These are phyloP conservation scores for Neopestalotiopsis sp. DNA, from an alignment of 2,329 filamentous ascomycete genomes.

Conservation along the genomic window DNA sequence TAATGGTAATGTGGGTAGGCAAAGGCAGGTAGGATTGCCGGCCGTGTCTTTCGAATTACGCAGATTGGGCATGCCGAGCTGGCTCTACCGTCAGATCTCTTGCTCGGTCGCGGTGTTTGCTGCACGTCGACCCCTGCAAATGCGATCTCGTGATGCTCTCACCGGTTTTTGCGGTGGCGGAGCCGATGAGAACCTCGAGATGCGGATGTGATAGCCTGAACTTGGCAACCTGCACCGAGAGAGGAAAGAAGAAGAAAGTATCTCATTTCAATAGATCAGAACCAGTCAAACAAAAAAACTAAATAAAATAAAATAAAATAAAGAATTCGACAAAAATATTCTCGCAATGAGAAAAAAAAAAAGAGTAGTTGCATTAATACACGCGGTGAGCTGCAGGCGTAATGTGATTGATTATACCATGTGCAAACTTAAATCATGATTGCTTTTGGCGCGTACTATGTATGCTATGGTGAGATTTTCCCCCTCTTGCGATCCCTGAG, in stretches of 20 bases:
- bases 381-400: not conserved
- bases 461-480: not conserved
- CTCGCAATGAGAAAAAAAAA: not conserved
- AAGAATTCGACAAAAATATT: not conserved
- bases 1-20: not conserved
- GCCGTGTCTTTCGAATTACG: not conserved
- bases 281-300: not conserved
- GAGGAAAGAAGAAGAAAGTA: not conserved
- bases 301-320: too few species aligned
- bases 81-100: not conserved
- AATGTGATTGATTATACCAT: conserved; percentile 4
- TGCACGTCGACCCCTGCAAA: not conserved
- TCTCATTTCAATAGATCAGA: not conserved
- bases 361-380: not conserved
- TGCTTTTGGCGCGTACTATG: not conserved
- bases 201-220: not conserved
- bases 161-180: conserved; percentile 5
- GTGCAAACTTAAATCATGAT: not conserved
- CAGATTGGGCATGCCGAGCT: not conserved
- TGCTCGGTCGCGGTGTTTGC: conserved; percentile 4
- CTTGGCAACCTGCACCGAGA: not conserved
- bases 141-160: conserved; percentile 10
- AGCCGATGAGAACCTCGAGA: conserved; percentile 1
- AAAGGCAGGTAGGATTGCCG: not conserved
- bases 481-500: not conserved